phyloP scores from a whole-genome alignment of 2,329 filamentous ascomycete species.

The Neurospora sp. region DNA sequence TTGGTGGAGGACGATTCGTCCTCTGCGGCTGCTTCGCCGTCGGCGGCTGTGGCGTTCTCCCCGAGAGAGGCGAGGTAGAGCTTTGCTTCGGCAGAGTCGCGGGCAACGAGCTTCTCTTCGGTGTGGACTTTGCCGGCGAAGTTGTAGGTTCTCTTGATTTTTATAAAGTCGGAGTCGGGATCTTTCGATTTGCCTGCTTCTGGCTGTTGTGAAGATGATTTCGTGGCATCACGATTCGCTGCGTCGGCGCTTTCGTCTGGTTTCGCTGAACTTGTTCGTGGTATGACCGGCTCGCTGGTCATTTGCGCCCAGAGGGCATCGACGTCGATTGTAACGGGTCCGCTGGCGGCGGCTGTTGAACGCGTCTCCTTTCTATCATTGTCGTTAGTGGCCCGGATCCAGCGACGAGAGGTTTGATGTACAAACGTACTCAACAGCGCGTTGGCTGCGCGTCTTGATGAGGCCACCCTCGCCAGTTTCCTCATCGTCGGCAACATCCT shows the following conservation, averaged over 20 bases:
- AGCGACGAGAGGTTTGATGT: neutral
- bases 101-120: slow-evolving; percentile 60
- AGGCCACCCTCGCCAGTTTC: slow-evolving; percentile 52
- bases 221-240: neutral
- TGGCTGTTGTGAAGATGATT: neutral
- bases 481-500: slow-evolving; percentile 30
- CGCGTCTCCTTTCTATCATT: slow-evolving; percentile 44
- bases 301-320: slow-evolving; percentile 63
- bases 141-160: slow-evolving; percentile 63
- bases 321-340: slow-evolving; percentile 60
- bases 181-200: slow-evolving; percentile 3
- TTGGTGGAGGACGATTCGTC: slow-evolving; percentile 24
- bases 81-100: slow-evolving; percentile 56
- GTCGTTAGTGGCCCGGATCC: slow-evolving; percentile 2
- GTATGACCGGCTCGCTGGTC: slow-evolving; percentile 30
- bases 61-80: slow-evolving; percentile 49
- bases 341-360: slow-evolving; percentile 39
- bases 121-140: slow-evolving; percentile 65
- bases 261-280: neutral
- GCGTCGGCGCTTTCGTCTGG: slow-evolving; percentile 9
- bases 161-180: slow-evolving; percentile 37
- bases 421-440: slow-evolving; percentile 49
- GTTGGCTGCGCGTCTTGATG: slow-evolving; percentile 64
- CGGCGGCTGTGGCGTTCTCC: slow-evolving; percentile 18
- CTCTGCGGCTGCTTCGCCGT: slow-evolving; percentile 9